Conservation (phyloP, 495 filamentous ascomycete genomes). For the Staphylotrichum longicolle region DNA sequence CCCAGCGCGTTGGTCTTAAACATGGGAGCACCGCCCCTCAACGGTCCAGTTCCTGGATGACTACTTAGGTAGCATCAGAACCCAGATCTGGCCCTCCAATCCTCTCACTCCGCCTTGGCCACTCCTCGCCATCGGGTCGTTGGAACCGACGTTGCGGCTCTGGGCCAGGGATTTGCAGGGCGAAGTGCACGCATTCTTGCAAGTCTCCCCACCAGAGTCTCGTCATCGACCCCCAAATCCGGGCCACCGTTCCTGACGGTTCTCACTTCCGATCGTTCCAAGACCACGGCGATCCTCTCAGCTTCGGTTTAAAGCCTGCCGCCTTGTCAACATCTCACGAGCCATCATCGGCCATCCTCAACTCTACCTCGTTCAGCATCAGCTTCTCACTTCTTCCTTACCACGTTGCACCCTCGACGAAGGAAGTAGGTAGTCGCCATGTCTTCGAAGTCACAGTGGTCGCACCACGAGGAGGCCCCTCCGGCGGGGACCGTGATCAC, state of each 20-base stretch:
- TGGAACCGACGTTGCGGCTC: conserved; percentile 32
- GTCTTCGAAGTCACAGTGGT: conserved; percentile 14
- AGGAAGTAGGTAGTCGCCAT: conserved; percentile 15
- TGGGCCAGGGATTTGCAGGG: conserved; percentile 19
- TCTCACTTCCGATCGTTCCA: conserved; percentile 10
- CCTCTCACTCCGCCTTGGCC: conserved; percentile 20
- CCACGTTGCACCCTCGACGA: not conserved
- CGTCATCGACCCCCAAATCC: conserved; percentile 1
- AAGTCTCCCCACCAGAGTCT: conserved; percentile 2
- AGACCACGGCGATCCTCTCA: not conserved
- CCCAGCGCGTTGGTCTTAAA: conserved; percentile 16
- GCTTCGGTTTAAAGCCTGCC: not conserved
- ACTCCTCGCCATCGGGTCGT: conserved; percentile 22
- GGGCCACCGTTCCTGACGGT: conserved; percentile 8
- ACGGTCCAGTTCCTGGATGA: conserved; percentile 5
- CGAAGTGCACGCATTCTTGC: not conserved
- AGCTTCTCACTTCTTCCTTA: not conserved
- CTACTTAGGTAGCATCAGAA: conserved; percentile 20
- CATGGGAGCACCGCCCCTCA: conserved; percentile 9
- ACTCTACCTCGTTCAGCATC: not conserved
- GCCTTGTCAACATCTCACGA: not conserved
- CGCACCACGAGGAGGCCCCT: conserved; percentile 24
- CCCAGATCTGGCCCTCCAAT: conserved; percentile 16
- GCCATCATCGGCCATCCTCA: not conserved
- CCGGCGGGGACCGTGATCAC: conserved; percentile 12